These are phyloP conservation scores for Aspergillus sparsus DNA, from an alignment of 495 filamentous ascomycete species.

Conservation along the genomic window DNA sequence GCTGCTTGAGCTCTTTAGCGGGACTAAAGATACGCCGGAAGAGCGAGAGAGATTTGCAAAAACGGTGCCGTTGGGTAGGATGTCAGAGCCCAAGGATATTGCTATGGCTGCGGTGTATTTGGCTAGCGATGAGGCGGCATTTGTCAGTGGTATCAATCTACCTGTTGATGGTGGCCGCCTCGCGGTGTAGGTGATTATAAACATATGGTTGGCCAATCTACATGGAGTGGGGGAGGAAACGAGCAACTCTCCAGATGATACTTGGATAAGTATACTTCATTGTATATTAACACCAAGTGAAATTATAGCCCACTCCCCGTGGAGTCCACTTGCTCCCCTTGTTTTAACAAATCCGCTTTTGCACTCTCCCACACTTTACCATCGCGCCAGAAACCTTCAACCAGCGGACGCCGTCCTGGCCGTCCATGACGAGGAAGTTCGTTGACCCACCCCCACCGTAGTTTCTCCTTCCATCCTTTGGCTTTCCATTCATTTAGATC, in stretches of 20 bases:
- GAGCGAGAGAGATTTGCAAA: conserved; percentile 59
- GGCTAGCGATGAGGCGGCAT: conserved; percentile 8
- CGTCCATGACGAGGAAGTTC: conserved; percentile 30
- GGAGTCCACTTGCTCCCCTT: not conserved
- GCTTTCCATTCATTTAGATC: conserved; percentile 49
- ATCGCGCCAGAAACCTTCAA: conserved; percentile 29
- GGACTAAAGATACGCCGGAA: conserved; percentile 58
- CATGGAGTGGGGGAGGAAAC: no score
- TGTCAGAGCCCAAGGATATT: conserved; percentile 11
- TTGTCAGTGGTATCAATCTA: conserved; percentile 7
- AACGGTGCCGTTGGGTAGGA: conserved; percentile 45
- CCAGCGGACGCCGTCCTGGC: conserved; percentile 23
- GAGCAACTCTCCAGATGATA: no score
- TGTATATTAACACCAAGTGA: no score
- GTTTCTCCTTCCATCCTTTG: conserved; percentile 44
- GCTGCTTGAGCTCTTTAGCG: conserved; percentile 59
- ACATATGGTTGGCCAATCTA: no score
- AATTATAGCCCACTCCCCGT: not conserved
- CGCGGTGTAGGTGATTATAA: not conserved
- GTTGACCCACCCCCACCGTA: conserved; percentile 30
- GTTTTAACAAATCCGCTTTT: not conserved
- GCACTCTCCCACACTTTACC: conserved; percentile 21
- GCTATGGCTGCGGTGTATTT: conserved; percentile 6
- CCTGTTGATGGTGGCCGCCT: conserved; percentile 5
- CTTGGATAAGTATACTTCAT: no score